Evolutionary conservation across 2,329 filamentous ascomycete genomes (phyloP), one percentile per base, ranked within the genome.

Genomic region (Magnaporthiopsis poae): DNA sequence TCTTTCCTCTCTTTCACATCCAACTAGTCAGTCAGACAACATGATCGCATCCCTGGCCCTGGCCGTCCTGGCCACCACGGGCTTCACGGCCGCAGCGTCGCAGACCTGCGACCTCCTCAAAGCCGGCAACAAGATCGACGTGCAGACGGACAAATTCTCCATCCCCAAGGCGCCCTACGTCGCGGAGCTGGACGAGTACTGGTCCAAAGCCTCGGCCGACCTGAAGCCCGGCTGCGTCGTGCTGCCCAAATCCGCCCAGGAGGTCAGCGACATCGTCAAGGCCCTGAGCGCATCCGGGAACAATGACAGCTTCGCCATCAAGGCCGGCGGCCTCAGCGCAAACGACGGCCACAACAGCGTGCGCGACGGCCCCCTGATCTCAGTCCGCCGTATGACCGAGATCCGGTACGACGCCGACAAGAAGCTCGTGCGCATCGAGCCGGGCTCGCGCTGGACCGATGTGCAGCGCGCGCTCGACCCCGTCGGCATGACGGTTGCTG

Each of bases 251-350:
- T 65, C 67, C 5, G 69, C 70, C 25, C 66, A 68, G 39, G 68
- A 72, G 35, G 69, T 71, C 2, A 65, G 68, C 11, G 56, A 67
- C 35, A 63, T 71, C 59, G 39, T 72, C 65, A 36, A 35, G 27
- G 62, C 68, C 11, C 69, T 72, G 27, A 60, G 62, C 66, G 31
- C 52, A 5, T 18, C 11, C 13, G 62, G 62, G 15, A 64, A 64
- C 62, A 59, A 31, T 2, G 62, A 64, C 25, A 31, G 82, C 61
- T 77, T 87, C 66, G 82, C 81, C 0, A 80, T 86, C 56, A 79
- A 79, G 66, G 81, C 84, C 18, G 85, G 85, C n/a, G 84, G 84
- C 0, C 85, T 87, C 73, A 83, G 81, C 1, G 84, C 84, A 0
- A 78, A 79, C 1, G 83, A 82, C 5, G 77, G 80, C 2, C 81